A percentile compares a stretch with the other conserved stretches of the same genome.
Conservation (phyloP, 805 yeast genomes). For the Hagleromyces aurorensis region DNA sequence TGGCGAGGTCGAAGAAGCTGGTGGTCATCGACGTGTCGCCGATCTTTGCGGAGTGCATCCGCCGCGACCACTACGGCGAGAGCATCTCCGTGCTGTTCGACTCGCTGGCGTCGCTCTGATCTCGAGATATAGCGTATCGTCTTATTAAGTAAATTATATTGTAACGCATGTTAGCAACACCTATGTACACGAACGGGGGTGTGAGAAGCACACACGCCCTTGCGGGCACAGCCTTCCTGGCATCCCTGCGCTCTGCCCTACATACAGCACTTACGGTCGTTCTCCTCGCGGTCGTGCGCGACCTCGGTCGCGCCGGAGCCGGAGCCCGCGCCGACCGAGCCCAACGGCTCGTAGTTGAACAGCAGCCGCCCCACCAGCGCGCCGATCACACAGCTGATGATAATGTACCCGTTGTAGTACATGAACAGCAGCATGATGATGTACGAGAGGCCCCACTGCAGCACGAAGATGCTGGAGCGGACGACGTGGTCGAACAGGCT, state of each 20-base stretch:
- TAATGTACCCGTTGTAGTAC: constrained; percentile 66
- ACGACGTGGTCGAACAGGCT: constrained; percentile 42
- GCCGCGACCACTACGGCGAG: constrained; percentile 98
- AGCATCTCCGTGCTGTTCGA: constrained; percentile 89
- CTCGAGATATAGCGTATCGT: too few species aligned
- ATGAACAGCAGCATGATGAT: constrained; percentile 64
- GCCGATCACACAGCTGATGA: constrained; percentile 55
- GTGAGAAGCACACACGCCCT: too few species aligned
- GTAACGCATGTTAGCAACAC: too few species aligned
- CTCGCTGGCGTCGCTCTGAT: constrained; percentile 54
- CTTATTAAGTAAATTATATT: too few species aligned
- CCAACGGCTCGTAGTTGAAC: constrained; percentile 41
- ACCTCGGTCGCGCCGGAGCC: constrained; percentile 3
- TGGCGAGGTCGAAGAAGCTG: constrained; percentile 56
- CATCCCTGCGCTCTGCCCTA: too few species aligned
- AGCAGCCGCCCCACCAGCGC: constrained; percentile 51
- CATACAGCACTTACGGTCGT: constrained; percentile 32
- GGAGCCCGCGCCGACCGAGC: constrained; percentile 13
- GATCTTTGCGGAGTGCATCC: constrained; percentile 93
- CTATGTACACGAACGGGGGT: too few species aligned
- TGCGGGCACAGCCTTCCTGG: too few species aligned
- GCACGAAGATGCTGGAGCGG: constrained; percentile 42
- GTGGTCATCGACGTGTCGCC: constrained; percentile 88
- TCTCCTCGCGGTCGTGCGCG: constrained; percentile 24
- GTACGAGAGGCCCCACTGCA: constrained; percentile 59